phyloP scores from a whole-genome alignment of 176 grass and related monocot genomes.

The Sorghum bicolor region Sorghum_bicolor_NCBIv3 NC_012878.2:54678501-54679000 shows the following conservation, averaged over 20 bases:
- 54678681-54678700: constrained; percentile 15
- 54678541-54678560: constrained; percentile 55
- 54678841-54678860: not conserved
- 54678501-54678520: constrained; percentile 79
- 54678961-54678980: constrained; percentile 66
- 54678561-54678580: constrained; percentile 17
- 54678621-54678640: constrained; percentile 17
- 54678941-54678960: constrained; percentile 23
- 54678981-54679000: constrained; percentile 51
- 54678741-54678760: not conserved
- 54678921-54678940: not conserved
- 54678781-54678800: constrained; percentile 4
- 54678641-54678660: not conserved
- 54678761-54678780: not conserved
- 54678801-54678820: constrained; percentile 42
- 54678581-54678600: not conserved
- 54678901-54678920: constrained; percentile 12
- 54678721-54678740: not conserved
- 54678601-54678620: constrained; percentile 17
- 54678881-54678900: constrained; percentile 37
- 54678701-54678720: not conserved
- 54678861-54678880: constrained; percentile 23
- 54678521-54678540: constrained; percentile 85
- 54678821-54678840: constrained; percentile 35
- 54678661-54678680: not conserved